Percentiles rank a stretch among this genome's conserved stretches.
Conservation (phyloP, 1,284 basidiomycete genomes). For the Caloboletus firmus region DNA sequence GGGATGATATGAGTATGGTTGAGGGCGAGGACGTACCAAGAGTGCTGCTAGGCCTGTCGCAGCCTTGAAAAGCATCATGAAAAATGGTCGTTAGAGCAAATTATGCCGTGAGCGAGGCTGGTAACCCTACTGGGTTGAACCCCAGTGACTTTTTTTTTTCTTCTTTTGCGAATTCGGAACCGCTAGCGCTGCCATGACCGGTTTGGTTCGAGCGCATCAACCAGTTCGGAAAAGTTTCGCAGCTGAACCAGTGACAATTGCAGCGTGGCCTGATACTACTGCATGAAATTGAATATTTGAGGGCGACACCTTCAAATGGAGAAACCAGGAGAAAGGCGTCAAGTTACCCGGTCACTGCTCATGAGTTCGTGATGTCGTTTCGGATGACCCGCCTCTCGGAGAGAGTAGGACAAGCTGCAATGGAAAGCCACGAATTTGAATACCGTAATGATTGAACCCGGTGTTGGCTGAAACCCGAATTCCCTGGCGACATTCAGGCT, state of each 20-base stretch:
- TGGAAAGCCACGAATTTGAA: not conserved
- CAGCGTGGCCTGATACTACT: not conserved
- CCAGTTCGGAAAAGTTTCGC: too few species aligned
- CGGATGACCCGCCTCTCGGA: not conserved
- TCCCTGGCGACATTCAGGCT: not conserved
- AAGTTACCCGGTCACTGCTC: not conserved
- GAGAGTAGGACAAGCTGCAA: not conserved
- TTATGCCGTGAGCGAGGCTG: too few species aligned
- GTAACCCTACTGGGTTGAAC: too few species aligned
- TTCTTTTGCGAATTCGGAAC: not conserved
- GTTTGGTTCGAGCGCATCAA: not conserved
- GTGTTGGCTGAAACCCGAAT: not conserved
- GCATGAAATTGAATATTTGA: not conserved
- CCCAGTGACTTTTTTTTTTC: too few species aligned
- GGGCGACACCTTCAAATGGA: not conserved
- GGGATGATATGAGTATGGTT: not conserved
- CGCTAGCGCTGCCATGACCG: not conserved
- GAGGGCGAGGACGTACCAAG: constrained; percentile 15
- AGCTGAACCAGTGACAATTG: too few species aligned
- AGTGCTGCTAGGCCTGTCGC: constrained; percentile 13
- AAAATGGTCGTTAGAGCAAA: not conserved
- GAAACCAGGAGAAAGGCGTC: not conserved
- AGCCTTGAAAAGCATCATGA: constrained; percentile 17
- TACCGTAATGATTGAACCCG: too few species aligned
- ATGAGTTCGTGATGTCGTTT: not conserved